Evolutionary conservation across 2,329 filamentous ascomycete genomes (phyloP), one percentile per base, ranked within the genome.

Genomic region (Aspergillus novoparasiticus): DNA sequence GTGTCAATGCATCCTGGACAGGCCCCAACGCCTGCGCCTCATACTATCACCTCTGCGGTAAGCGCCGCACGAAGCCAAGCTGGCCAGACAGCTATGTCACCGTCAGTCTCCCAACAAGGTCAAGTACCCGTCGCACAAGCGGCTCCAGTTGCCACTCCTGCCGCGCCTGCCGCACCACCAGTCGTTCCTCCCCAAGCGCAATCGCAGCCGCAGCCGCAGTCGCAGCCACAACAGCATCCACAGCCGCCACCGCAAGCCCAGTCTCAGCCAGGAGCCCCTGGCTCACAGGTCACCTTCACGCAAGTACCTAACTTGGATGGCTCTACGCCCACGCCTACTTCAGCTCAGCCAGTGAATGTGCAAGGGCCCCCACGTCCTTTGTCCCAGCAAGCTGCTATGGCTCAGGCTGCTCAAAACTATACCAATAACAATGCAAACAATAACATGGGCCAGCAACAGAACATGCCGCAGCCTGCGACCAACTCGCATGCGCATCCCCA

Each of bases 41-140:
- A 83, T 64, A 82, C 81, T 1, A 81, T 83, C 48, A 83, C 79
- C 63, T 82, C 81, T 58, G 82, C 82, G 9, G 78, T 84, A 26
- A 80, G 76, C 65, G 79, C 80, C 32, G 80, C 79, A 21, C 74
- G 79, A 50, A 77, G 73, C 45, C 79, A 80, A 62, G 76, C 75
- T 36, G 74, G 73, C 19, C 75, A 77, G 62, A 70, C 73, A 46
- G 73, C 72, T 11, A 76, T 76, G 72, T 79, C 77, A 23, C 76
- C 78, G 30, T 71, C 75, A 16, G 73, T 71, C 30, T 72, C 74
- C 19, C 76, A 78, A 50, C 68, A 70, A 36, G 74, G 73, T 10
- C 76, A 78, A 56, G 64, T 71, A 30, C 68, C 74, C 26, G 60
- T 70, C n/a, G 57, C 70, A n/a, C 72, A 75, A 56, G 51, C 23